Percentiles rank a stretch among this genome's conserved stretches.
phyloP scores from a whole-genome alignment of 148 eudicot genomes.

The Cornus florida region DNA sequence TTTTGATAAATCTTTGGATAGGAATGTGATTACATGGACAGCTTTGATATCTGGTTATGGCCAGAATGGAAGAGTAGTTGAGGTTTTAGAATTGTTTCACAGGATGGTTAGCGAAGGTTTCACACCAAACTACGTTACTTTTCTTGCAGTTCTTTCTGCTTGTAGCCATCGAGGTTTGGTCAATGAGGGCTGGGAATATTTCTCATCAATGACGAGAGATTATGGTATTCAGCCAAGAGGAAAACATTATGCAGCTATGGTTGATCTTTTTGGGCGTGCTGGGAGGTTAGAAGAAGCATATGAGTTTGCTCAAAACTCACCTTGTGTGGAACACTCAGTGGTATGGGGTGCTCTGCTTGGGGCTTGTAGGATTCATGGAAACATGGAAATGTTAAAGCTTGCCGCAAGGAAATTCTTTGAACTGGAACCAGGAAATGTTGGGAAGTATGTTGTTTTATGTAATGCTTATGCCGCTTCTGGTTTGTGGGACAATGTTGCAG shows the following conservation, averaged over 20 bases:
- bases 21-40: slow-evolving; percentile 85
- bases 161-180: slow-evolving; percentile 95
- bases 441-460: slow-evolving; percentile 71
- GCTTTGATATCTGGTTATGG: slow-evolving; percentile 80
- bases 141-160: slow-evolving; percentile 88
- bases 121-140: slow-evolving; percentile 74
- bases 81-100: slow-evolving; percentile 57
- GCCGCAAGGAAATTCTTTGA: slow-evolving; percentile 62
- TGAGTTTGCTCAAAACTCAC: slow-evolving; percentile 51
- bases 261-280: slow-evolving; percentile 83
- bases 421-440: slow-evolving; percentile 69
- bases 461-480: slow-evolving; percentile 68
- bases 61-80: slow-evolving; percentile 55
- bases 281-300: slow-evolving; percentile 83
- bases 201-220: slow-evolving; percentile 61
- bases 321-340: slow-evolving; percentile 58
- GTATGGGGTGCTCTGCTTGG: slow-evolving; percentile 87
- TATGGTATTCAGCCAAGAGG: slow-evolving; percentile 64
- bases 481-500: slow-evolving; percentile 63
- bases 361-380: slow-evolving; percentile 74
- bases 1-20: slow-evolving; percentile 46
- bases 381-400: slow-evolving; percentile 57
- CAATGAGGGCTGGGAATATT: slow-evolving; percentile 67
- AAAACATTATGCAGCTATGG: slow-evolving; percentile 78
- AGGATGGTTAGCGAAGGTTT: slow-evolving; percentile 72